Base-by-base conservation (phyloP, 2,329 filamentous ascomycete genomes). In the Dactylellina haptotyla region DNA sequence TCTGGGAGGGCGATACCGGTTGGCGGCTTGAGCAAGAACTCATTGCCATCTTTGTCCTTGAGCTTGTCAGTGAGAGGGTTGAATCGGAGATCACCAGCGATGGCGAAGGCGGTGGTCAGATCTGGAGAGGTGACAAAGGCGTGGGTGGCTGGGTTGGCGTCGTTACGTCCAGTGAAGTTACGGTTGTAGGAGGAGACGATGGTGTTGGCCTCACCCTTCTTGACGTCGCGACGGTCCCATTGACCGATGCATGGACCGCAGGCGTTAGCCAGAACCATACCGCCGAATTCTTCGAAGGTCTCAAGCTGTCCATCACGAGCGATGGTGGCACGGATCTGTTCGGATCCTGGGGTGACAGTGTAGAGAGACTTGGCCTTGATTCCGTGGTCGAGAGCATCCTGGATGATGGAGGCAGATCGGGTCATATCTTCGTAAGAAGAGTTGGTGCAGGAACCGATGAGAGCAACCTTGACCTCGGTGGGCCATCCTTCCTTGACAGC, bases 111-210 rank as follows among this genome's bases (percentile, higher is more conserved):
- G 61, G 96, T 91, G 45, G 96, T 92, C 75, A 97, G 85, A 81
- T 97, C 93, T 65, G 93, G 93, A 4, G 92, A 96, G 76, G 93
- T 90, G 77, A 96, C 93, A 82, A 97, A 97, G 69, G 92, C 92
- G 85, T 96, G 93, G 57, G 93, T 97, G 63, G 92, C 92, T 41
- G 93, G 93, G 87, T 97, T 98, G 77, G 91, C 93, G 78, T 97
- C 93, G 83, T 98, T 98, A 81, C 95, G 92, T 77, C 94, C 94
- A 75, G 94, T 98, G 86, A 99, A 98, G 89, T 99, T 98, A 84
- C 95, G 93, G 90, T 99, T 99, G 89, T 97, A 99, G 26, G 95
- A 98, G 50, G 93, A 97, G 81, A 99, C 86, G 82, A 99, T 99
- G 4, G 93, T 96, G 89, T 99, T 99, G 79, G 93, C 85, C 79